Base-by-base conservation (phyloP, 768 basidiomycete genomes). In the Suillus spraguei region DNA sequence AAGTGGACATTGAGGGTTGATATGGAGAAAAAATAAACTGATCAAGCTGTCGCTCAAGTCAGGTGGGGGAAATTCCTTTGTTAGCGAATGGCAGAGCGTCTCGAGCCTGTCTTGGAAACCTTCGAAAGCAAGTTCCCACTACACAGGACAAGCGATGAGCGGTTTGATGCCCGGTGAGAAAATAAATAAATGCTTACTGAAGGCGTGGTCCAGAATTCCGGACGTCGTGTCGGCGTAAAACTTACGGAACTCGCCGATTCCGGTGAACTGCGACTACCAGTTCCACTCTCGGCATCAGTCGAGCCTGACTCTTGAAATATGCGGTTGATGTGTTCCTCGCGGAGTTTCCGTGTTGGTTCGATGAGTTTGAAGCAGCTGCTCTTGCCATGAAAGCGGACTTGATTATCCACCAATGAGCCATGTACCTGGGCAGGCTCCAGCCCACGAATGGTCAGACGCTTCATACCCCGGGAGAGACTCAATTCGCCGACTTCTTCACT, bases 71-170 rank as follows among this genome's bases (percentile, higher is more conserved):
- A 91, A 88, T 70, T 71, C 65, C n/a, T 78, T 73, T 47, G 71
- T 65, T 17, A 83, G 67, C 64, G 80, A 72, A 50, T 70, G 66
- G 54, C 75, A 70, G 61, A 82, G 64, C 22, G 61, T 46, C 5
- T 70, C 63, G 4, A 66, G 64, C 41, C 69, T 69, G 47, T 71
- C 66, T 66, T 75, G 75, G 58, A 76, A 74, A 22, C 82, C 80
- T 72, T 88, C 87, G 69, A 81, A 87, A 33, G 72, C 72, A 46
- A 80, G 69, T 71, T 90, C 89, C 86, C 88, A 89, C 87, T 89
- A 28, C 28, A 28, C 28, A 64, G 36, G 38, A 14, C 13, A 38
- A 39, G 33, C 46, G 28, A 46, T 35, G 39, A 58, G 55, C 32
- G 64, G 63, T 39, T 38, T 33, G 36, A n/a, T 42, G 49, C 35